These are phyloP conservation scores for Scleromitrula shiraiana DNA, from an alignment of 2,329 filamentous ascomycete species.

Conservation along the genomic window DNA sequence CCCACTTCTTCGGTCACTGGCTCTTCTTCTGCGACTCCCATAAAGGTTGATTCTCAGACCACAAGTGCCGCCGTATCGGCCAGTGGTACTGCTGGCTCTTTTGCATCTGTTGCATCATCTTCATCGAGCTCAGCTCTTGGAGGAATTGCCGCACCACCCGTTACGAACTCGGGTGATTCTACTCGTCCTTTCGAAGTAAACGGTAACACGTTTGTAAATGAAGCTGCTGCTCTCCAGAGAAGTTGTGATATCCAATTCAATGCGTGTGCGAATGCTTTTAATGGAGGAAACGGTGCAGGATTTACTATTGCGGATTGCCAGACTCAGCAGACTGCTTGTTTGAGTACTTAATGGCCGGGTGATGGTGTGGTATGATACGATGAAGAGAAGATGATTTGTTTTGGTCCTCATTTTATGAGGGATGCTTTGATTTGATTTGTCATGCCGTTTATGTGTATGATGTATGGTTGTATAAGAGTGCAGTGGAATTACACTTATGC, in stretches of 20 bases:
- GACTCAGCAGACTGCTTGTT: conserved; percentile 18
- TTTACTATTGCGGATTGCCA: conserved; percentile 19
- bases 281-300: conserved; percentile 33
- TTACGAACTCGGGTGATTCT: conserved; percentile 41
- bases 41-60: neutral
- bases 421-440: no score
- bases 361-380: no score
- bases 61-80: neutral
- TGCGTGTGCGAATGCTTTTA: conserved; percentile 48
- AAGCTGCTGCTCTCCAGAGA: conserved; percentile 47
- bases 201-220: conserved; percentile 48
- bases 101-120: neutral
- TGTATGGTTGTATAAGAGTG: no score
- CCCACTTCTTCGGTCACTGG: conserved; percentile 10
- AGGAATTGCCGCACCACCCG: conserved; percentile 41
- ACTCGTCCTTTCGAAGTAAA: conserved; percentile 47
- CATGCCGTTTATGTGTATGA: no score
- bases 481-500: no score
- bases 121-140: conserved; percentile 31
- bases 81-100: neutral
- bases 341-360: no score
- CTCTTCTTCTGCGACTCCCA: neutral
- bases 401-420: no score
- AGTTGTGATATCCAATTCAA: conserved; percentile 59
- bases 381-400: no score